Percentiles rank a stretch among this genome's conserved stretches.
phyloP scores from a whole-genome alignment of 2,329 filamentous ascomycete species.

The Biscogniauxia mediterranea region DNA sequence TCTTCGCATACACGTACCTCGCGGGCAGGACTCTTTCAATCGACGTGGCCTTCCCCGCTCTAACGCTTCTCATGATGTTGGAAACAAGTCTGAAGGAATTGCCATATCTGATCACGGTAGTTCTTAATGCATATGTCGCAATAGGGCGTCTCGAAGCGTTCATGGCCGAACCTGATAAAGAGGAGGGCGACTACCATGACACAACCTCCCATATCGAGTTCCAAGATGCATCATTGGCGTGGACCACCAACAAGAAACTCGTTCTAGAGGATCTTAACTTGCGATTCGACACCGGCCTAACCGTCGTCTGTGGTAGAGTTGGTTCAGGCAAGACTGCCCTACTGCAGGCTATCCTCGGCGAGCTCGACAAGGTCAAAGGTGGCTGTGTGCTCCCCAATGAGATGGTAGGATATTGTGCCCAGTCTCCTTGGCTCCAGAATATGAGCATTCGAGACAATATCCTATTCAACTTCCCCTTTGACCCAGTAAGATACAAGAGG shows the following conservation, averaged over 20 bases:
- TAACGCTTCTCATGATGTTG: constrained; percentile 76
- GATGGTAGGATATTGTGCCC: constrained; percentile 55
- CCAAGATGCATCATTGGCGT: constrained; percentile 69
- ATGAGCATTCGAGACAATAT: constrained; percentile 66
- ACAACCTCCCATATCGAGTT: constrained; percentile 49
- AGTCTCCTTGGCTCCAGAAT: constrained; percentile 64
- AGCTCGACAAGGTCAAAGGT: constrained; percentile 64
- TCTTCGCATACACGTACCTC: constrained; percentile 76
- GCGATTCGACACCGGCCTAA: constrained; percentile 49
- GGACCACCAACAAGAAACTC: constrained; percentile 65
- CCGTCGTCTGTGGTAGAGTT: constrained; percentile 57
- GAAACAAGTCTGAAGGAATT: constrained; percentile 72
- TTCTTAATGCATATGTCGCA: constrained; percentile 81
- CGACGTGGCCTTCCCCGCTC: constrained; percentile 81
- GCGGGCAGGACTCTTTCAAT: constrained; percentile 67
- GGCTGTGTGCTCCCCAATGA: constrained; percentile 45
- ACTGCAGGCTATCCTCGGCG: constrained; percentile 57
- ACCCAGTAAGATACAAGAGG: constrained; percentile 54
- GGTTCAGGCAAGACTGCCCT: constrained; percentile 62
- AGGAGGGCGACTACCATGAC: constrained; percentile 43
- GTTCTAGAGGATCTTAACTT: constrained; percentile 49
- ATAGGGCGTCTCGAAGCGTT: constrained; percentile 80
- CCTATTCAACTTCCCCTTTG: constrained; percentile 57
- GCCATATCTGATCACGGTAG: constrained; percentile 70
- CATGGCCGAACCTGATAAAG: constrained; percentile 81